Base-by-base conservation (phyloP, 2,329 filamentous ascomycete species). In the Triangularia verruculosa region DNA sequence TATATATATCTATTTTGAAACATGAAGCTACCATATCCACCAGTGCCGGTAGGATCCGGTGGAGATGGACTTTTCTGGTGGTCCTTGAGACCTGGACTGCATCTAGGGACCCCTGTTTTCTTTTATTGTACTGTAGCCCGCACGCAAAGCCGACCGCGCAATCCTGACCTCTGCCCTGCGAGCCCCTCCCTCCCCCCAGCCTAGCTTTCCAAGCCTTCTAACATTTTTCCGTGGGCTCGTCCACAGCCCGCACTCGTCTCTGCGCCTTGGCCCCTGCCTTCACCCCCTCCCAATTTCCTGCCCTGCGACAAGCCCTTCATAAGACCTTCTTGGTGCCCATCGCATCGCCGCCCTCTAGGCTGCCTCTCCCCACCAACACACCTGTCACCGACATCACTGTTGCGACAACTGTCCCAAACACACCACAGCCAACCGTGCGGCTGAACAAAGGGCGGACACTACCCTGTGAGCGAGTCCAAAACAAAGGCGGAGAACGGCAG, bases 191-290 rank as follows among this genome's bases (percentile, higher is more conserved):
- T 54, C 20, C 24, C 17, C 22, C 17, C 15, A 34, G 43, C 12
- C 51, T 20, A 34, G 53, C 20, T 59, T 52, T 30, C 43, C 57
- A 53, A 52, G 54, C 57, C 63, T 64, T 65, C 67, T 64, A 68
- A 65, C 65, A 67, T 64, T 66, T n/a, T 68, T 64, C 64, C 64
- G 60, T 63, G 34, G n/a, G 47, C 56, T 57, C 52, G 47, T 54
- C 55, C 27, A 22, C 54, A 24, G 30, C 51, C 56, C 47, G 32
- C 30, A 9, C 30, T 58, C 22, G 12, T 30, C 54, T 57, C 54
- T 57, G 57, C 57, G 57, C 32, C 20, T 27, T 59, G 32, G 39
- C 57, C 57, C 32, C 39, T 27, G 32, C 15, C n/a, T 27, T 24
- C 13, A 22, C 51, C 51, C 51, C 51, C 15, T 15, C 20, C 51